Conservation (phyloP, 108 stramenopile genomes). For the Seminavis robusta region DNA sequence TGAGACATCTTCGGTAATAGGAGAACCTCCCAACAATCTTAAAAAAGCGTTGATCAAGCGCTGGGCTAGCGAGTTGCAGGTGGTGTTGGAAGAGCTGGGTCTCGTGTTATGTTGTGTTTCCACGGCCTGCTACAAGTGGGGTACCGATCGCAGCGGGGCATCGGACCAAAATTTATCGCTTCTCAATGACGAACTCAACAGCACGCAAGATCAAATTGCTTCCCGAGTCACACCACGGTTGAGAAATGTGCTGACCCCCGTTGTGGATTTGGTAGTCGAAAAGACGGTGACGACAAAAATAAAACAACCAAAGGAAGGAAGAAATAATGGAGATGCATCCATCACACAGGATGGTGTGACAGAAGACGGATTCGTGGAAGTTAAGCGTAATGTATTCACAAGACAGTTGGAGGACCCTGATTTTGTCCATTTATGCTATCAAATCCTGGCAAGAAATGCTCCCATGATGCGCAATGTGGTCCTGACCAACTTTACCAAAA, state of each 20-base stretch:
- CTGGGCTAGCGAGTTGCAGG: slow-evolving; percentile 64
- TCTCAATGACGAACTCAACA: slow-evolving; percentile 52
- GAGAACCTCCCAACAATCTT: background rate
- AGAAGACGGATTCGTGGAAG: slow-evolving; percentile 21
- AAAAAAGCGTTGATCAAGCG: slow-evolving; percentile 27
- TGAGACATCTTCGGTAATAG: background rate
- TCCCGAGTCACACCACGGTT: slow-evolving; percentile 56
- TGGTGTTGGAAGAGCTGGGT: slow-evolving; percentile 65
- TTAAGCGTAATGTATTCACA: slow-evolving; percentile 65
- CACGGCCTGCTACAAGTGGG: slow-evolving; percentile 78
- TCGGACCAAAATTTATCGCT: slow-evolving; percentile 70
- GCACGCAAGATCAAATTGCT: slow-evolving; percentile 71
- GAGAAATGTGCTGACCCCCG: slow-evolving; percentile 76
- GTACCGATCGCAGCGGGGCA: slow-evolving; percentile 79
- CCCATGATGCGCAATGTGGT: slow-evolving; percentile 58
- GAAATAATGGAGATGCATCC: background rate
- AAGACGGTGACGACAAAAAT: slow-evolving; percentile 34
- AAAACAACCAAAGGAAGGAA: slow-evolving; percentile 13
- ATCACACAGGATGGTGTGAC: background rate
- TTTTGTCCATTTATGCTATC: slow-evolving; percentile 53
- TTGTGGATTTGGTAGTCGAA: slow-evolving; percentile 67
- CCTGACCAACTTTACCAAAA: slow-evolving; percentile 62
- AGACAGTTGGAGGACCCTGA: slow-evolving; percentile 57
- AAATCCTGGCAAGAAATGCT: slow-evolving; percentile 67
- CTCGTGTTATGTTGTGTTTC: slow-evolving; percentile 59